Evolutionary conservation across 1,284 basidiomycete genomes (phyloP).

Genomic region (Melanopsichium pennsylvanicum): DNA sequence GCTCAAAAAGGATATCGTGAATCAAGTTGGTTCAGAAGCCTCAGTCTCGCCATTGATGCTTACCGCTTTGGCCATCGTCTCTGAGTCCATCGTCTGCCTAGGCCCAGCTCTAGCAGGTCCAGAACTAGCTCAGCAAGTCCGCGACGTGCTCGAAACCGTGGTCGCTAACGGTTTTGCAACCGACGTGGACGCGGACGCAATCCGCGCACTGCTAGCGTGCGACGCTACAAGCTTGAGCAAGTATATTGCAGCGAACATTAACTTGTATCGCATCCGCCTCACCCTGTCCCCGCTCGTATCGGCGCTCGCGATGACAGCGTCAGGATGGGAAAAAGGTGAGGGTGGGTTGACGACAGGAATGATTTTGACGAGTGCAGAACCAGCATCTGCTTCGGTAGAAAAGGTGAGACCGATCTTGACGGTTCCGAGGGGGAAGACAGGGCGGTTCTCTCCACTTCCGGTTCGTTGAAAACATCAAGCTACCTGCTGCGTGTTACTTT

Average conservation of each 20-base stretch:
- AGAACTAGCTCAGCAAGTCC: constrained; percentile 21
- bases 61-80: constrained; percentile 13
- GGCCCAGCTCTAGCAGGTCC: constrained; percentile 23
- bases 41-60: constrained; percentile 14
- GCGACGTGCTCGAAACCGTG: constrained; percentile 5
- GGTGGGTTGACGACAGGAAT: background rate
- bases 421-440: constrained; percentile 14
- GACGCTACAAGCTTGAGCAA: constrained; percentile 8
- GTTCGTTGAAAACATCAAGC: constrained; percentile 22
- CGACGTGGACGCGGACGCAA: constrained; percentile 4
- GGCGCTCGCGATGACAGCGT: constrained; percentile 18
- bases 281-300: constrained; percentile 17
- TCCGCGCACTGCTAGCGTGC: constrained; percentile 11
- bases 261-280: constrained; percentile 21
- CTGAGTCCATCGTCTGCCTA: constrained; percentile 28
- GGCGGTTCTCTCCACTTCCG: constrained; percentile 24
- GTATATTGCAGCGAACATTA: constrained; percentile 2
- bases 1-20: background rate
- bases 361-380: constrained; percentile 18
- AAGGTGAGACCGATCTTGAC: constrained; percentile 15
- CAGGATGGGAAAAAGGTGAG: background rate
- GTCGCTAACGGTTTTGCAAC: background rate
- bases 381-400: constrained; percentile 18
- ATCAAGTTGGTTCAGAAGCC: background rate
- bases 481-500: no score